Base-by-base conservation (phyloP, 2,329 filamentous ascomycete species). In the Monosporascus sp. region DNA sequence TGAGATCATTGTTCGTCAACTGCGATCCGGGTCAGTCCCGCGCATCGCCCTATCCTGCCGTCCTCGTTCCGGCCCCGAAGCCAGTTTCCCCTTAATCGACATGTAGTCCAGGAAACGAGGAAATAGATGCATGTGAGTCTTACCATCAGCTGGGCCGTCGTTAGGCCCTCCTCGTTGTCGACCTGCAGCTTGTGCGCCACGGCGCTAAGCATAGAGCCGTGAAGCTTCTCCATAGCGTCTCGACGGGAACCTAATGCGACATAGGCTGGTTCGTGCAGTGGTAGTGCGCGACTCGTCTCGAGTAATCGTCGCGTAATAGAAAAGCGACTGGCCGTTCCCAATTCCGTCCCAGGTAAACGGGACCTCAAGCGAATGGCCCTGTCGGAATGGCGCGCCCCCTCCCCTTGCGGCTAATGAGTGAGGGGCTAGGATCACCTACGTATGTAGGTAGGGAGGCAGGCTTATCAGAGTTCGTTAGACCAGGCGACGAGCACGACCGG, bases 1-100 rank as follows among this genome's bases (percentile, higher is more conserved):
- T 91, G 58, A 94, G 77, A 71, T 94, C 89, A 68, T 89, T 73
- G 69, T 96, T 96, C 60, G 84, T 89, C 67, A 97, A 80, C 82
- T 83, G 65, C 17, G 27, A 31, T 15, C 50, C 39, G 31, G 20
- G 52, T 61, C 49, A 61, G 59, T 51, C 38, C 37, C 41, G 37
- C 41, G 49, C 51, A 44, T 17, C 45, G 14, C 14, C 7, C 5
- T 45, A 25, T n/a, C n/a, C 15, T 27, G 41, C 6, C 9, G 17
- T 41, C 38, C 17, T 41, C 38, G 38, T 9, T 17, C 17, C 38
- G 6, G 38, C 38, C 37, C 3, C 38, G 17, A 18, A 18, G 17
- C 38, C 38, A 45, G 47, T 52, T 41, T 38, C 31, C 31, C 43
- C 35, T 15, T 35, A n/a, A 37, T 18, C 45, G 37, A 35, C 20